Evolutionary conservation across 139 green algal species (phyloP), one percentile per base, ranked within the genome.

Genomic region (Trebouxia sp.): DNA sequence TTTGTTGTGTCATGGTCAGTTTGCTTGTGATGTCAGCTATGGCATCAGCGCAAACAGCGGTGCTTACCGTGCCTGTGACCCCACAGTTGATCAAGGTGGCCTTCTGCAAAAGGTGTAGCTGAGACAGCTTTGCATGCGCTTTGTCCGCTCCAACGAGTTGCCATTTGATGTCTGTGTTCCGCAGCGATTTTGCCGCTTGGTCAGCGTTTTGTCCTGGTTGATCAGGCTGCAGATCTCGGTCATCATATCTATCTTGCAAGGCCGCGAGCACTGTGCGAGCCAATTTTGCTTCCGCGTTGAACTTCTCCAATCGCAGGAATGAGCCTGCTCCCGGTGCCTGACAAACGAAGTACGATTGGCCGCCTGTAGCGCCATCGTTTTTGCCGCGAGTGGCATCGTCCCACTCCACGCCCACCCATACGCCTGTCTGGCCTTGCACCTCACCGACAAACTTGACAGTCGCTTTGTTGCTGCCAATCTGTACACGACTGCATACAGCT

Each of bases 331-430:
- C 86, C 9, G 50, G 28, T 43, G 50, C 11, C 3, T 7, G n/a
- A 56, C 83, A 90, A 0, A 58, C 11, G 72, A 98, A 98, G 75
- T 98, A 98, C n/a, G 83, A 76, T 0, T 75, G 74, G 11, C 91
- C 91, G 1, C 72, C 83, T 20, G 88, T 85, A 42, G 41, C 77
- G 20, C 94, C 94, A 82, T 96, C 89, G 79, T 98, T 91, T 85
- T 96, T 97, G 45, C 94, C 94, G 0, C 92, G 82, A 32, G 53
- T 80, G 6, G 78, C 42, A 55, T 97, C 89, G 77, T 98, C 94
- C 88, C 92, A 98, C 65, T 98, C 94, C 22, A 98, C 75, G 8
- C 94, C 94, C 5, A 94, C 87, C 94, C 94, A 98, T 0, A 37
- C 39, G 26, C 89, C 94, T 20, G 82, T 43, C 55, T 96, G 89